Evolutionary conservation across 2,329 filamentous ascomycete species (phyloP).

Genomic region (Hypoxylon sp.): DNA sequence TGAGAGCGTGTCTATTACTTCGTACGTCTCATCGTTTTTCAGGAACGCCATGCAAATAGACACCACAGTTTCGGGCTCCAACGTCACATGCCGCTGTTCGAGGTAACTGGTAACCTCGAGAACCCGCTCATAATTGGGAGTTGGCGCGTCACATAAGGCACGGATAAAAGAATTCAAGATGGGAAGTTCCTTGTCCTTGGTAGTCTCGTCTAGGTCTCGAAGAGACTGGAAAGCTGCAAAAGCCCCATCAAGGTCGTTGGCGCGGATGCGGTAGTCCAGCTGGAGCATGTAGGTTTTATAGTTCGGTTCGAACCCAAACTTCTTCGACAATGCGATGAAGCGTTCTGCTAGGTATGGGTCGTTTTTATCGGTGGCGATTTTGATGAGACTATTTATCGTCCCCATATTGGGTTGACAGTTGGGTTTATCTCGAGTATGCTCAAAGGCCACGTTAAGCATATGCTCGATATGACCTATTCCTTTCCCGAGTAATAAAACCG

Average conservation of each 20-base stretch:
- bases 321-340: conserved; percentile 76
- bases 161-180: conserved; percentile 80
- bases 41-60: conserved; percentile 82
- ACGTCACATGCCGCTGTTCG: conserved; percentile 76
- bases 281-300: conserved; percentile 80
- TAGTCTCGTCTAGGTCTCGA: conserved; percentile 67
- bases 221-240: conserved; percentile 75
- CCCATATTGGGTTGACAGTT: conserved; percentile 72
- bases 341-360: conserved; percentile 81
- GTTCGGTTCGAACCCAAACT: conserved; percentile 76
- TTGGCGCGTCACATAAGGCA: conserved; percentile 72
- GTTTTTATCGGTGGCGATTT: conserved; percentile 77
- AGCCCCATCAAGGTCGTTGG: conserved; percentile 79
- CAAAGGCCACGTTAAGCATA: conserved; percentile 78
- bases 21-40: conserved; percentile 80
- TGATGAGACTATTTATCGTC: conserved; percentile 83
- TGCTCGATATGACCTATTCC: conserved; percentile 79
- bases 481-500: conserved; percentile 77
- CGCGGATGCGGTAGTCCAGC: conserved; percentile 81
- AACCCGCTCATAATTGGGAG: conserved; percentile 78
- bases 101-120: conserved; percentile 80
- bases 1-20: conserved; percentile 86
- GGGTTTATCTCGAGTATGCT: conserved; percentile 62
- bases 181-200: conserved; percentile 71
- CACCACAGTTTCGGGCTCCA: conserved; percentile 82